Conservation (phyloP, 2,329 filamentous ascomycete genomes). For the Torrubiellomyces zombiae region DNA sequence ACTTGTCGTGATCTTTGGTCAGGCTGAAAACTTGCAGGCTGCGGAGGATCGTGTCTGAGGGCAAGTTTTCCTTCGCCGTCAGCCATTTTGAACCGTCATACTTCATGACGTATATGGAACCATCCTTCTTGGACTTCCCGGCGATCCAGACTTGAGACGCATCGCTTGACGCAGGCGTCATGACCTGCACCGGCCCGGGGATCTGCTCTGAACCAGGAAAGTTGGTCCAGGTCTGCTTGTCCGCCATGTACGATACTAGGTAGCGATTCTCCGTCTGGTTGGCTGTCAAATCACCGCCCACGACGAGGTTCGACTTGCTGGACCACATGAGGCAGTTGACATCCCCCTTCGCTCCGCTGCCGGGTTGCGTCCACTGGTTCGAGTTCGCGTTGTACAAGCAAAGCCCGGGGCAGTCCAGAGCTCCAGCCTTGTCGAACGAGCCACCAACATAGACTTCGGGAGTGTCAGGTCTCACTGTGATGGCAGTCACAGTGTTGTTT, state of each 20-base stretch:
- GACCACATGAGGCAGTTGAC: slow-evolving; percentile 65
- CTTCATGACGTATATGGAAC: slow-evolving; percentile 63
- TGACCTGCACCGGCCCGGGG: slow-evolving; percentile 62
- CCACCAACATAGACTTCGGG: slow-evolving; percentile 75
- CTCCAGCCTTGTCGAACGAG: slow-evolving; percentile 66
- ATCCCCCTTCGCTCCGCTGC: slow-evolving; percentile 51
- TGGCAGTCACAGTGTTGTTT: slow-evolving; percentile 57
- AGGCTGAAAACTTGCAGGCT: slow-evolving; percentile 70
- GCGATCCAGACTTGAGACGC: slow-evolving; percentile 66
- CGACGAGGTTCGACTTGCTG: slow-evolving; percentile 52
- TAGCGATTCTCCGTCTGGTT: slow-evolving; percentile 43
- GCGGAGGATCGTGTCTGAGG: slow-evolving; percentile 49
- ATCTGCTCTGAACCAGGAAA: slow-evolving; percentile 48
- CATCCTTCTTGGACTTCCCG: slow-evolving; percentile 46
- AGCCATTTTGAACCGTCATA: slow-evolving; percentile 61
- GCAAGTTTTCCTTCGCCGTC: slow-evolving; percentile 46
- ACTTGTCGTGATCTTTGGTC: slow-evolving; percentile 47
- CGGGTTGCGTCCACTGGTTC: slow-evolving; percentile 67
- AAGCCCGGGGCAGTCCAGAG: slow-evolving; percentile 64
- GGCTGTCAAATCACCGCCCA: slow-evolving; percentile 59
- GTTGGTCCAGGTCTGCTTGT: slow-evolving; percentile 46
- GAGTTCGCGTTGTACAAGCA: slow-evolving; percentile 60
- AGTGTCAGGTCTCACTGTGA: slow-evolving; percentile 53
- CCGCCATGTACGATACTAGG: slow-evolving; percentile 58
- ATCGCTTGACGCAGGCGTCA: slow-evolving; percentile 58